Base-by-base conservation (phyloP, 371 early-diverging fungal species). In the Spraguea lophii region DNA sequence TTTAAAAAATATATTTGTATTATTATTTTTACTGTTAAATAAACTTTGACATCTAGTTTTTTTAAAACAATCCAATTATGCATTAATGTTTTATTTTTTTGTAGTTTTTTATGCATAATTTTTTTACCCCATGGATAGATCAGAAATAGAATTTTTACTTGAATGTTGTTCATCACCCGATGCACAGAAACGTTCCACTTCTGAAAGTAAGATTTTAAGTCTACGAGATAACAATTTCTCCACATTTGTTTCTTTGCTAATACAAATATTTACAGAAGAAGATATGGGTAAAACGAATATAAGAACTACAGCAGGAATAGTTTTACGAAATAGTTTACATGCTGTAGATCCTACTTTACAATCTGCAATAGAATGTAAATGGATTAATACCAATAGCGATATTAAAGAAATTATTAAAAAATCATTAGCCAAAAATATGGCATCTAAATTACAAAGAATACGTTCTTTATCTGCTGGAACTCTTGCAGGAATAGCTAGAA, bases 271-370 rank as follows among this genome's bases (percentile, higher is more conserved):
- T 12, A 1, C 12, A 4, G 46, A 51, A 1, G 24, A 23, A 23
- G 16, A 1, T 27, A n/a, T n/a, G n/a, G 36, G 1, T 20, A 22
- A 7, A 1, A 2, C 19, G 13, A 1, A 1, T 7, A 12, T 39
- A 6, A 19, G 51, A 40, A 25, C 3, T 3, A 42, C 34, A 1
- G 39, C 59, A 9, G 54, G 49, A 25, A 58, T 63, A 22, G 46
- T 63, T 25, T 25, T 63, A 12, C 51, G 49, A 35, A 59, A 63
- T 37, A 35, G 36, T 21, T 25, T 63, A 7, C 54, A 63, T 46
- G 43, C 59, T 17, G 32, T 20, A 6, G 50, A 57, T 25, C 7
- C 26, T 2, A 32, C 19, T 0, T 32, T 48, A 4, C 58, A 63
- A 47, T 19, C 20, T 15, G n/a, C 13, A 7, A 43, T 43, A 16